Conservation (phyloP, 2,329 filamentous ascomycete species). For the Fusarium palustre region DNA sequence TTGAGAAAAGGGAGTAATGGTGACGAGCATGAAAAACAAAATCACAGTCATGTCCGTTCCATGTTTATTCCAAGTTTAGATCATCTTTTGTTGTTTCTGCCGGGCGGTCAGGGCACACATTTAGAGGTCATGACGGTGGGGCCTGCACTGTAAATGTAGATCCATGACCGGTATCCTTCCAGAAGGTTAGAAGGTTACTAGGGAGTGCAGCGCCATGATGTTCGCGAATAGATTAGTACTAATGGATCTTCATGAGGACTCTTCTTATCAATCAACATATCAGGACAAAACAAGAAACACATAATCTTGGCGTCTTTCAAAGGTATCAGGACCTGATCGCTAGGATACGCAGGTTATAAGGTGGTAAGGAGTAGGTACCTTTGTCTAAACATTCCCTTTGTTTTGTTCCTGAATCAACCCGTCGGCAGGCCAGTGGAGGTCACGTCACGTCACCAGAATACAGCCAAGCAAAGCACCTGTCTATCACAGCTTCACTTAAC, state of each 20-base stretch:
- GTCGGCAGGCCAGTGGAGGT: constrained; percentile 13
- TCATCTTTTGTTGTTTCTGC: constrained; percentile 50
- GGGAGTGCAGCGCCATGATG: not conserved
- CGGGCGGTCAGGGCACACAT: constrained; percentile 49
- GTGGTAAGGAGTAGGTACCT: not conserved
- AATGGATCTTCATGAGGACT: not conserved
- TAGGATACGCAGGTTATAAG: not conserved
- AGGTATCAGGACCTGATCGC: not conserved
- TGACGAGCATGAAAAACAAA: constrained; percentile 31
- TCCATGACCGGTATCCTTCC: constrained; percentile 33
- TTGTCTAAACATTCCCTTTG: not conserved
- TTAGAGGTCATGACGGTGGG: constrained; percentile 26
- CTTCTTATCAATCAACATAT: not conserved
- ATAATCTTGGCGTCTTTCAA: no score
- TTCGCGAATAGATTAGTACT: no score
- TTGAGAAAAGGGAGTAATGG: not conserved
- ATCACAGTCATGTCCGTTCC: constrained; percentile 13
- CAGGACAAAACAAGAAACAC: not conserved
- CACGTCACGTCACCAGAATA: constrained; percentile 31
- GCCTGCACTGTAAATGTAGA: constrained; percentile 4
- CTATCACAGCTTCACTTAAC: not conserved
- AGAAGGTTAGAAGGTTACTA: constrained; percentile 24
- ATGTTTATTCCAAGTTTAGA: constrained; percentile 35
- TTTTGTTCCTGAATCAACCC: not conserved
- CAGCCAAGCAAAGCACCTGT: not conserved